Conservation (phyloP, 2,329 filamentous ascomycete genomes). For the Clarireedia hainanense region DNA sequence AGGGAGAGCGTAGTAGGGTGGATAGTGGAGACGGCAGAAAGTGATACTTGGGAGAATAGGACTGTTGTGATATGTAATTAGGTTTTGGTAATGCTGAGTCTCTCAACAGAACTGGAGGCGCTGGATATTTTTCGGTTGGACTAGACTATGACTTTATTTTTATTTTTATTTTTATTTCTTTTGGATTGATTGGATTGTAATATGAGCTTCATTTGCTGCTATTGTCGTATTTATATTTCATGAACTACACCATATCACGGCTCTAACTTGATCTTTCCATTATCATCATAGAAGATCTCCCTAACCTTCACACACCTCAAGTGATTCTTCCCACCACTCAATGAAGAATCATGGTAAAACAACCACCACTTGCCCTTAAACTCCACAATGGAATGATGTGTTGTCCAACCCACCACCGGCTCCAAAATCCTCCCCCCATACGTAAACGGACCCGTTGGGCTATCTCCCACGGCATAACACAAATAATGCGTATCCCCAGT, state of each 20-base stretch:
- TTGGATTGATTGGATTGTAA: too few relatives aligned
- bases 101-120: neutral
- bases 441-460: constrained; percentile 63
- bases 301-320: constrained; percentile 65
- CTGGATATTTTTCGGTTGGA: neutral
- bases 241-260: neutral
- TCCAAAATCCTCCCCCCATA: constrained; percentile 65
- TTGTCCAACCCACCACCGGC: constrained; percentile 74
- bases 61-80: constrained; percentile 8
- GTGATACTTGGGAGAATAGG: neutral
- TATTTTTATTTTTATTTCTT: too few relatives aligned
- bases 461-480: constrained; percentile 58
- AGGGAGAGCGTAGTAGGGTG: constrained; percentile 34
- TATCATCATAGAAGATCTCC: constrained; percentile 63
- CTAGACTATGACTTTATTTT: too few relatives aligned
- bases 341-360: constrained; percentile 67
- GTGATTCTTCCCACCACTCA: constrained; percentile 63
- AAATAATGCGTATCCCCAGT: constrained; percentile 72
- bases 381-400: constrained; percentile 72
- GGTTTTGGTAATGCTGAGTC: neutral
- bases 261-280: constrained; percentile 48
- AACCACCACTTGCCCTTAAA: constrained; percentile 65
- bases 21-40: constrained; percentile 31
- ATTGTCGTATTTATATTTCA: neutral
- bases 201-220: neutral